A percentile compares a stretch with the other conserved stretches of the same genome.
These are phyloP conservation scores for Penicillium pancosmium DNA, from an alignment of 495 filamentous ascomycete species.

Conservation along the genomic window DNA sequence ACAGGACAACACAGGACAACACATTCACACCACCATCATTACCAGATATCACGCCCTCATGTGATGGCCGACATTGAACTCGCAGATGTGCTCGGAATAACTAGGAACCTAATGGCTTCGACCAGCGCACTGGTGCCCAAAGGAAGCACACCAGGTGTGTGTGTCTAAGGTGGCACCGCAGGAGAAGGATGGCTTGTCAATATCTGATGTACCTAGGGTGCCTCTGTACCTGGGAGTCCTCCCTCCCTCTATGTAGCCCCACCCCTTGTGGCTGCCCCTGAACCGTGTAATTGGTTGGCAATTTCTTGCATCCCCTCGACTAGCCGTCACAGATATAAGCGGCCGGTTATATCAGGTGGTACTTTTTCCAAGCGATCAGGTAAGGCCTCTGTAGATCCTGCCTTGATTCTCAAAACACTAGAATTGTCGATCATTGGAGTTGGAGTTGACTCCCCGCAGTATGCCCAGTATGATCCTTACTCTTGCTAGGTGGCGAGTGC, in stretches of 20 bases:
- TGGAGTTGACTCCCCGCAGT: conserved; percentile 50
- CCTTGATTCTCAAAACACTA: conserved; percentile 72
- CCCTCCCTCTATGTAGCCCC: not conserved
- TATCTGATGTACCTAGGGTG: not conserved
- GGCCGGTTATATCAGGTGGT: conserved; percentile 60
- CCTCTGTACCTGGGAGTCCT: not conserved
- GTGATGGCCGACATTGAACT: not conserved
- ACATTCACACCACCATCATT: not conserved
- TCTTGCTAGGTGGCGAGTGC: conserved; percentile 15
- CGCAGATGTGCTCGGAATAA: conserved; percentile 13
- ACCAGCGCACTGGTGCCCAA: conserved; percentile 16
- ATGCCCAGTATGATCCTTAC: conserved; percentile 12
- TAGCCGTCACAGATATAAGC: conserved; percentile 76
- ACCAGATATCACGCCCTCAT: not conserved
- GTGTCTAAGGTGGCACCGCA: conserved; percentile 23
- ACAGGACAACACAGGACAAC: not conserved
- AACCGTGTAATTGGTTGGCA: conserved; percentile 26
- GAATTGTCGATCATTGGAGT: conserved; percentile 80
- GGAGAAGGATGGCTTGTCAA: conserved; percentile 4
- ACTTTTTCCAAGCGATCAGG: conserved; percentile 65
- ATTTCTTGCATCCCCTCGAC: conserved; percentile 65
- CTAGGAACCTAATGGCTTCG: not conserved
- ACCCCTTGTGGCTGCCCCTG: not conserved
- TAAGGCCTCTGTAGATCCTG: conserved; percentile 68
- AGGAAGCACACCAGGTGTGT: conserved; percentile 19